Conservation (phyloP, 805 yeast species). For the Saccharomyces kudriavzevii region DNA sequence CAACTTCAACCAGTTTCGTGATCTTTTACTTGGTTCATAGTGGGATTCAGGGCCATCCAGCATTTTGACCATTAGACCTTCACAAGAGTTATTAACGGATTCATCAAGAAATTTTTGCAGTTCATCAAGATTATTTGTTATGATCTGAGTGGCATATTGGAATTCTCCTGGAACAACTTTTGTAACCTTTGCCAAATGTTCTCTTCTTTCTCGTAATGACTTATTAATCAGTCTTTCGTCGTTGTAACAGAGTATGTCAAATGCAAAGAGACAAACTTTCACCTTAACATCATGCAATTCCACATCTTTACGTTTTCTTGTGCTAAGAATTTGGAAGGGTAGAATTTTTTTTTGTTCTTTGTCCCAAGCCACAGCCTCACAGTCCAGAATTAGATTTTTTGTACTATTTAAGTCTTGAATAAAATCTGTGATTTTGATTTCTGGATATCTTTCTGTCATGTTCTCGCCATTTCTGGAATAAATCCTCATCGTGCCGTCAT, state of each 20-base stretch:
- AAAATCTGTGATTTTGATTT: conserved; percentile 63
- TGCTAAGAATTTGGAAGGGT: conserved; percentile 88
- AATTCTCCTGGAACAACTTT: conserved; percentile 65
- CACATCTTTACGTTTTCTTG: conserved; percentile 91
- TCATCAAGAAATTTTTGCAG: conserved; percentile 80
- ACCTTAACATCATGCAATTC: conserved; percentile 81
- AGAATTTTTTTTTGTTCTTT: conserved; percentile 64
- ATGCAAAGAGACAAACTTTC: conserved; percentile 85
- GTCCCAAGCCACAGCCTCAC: conserved; percentile 99
- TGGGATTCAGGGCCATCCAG: conserved; percentile 70
- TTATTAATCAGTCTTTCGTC: conserved; percentile 61
- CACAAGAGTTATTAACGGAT: conserved; percentile 83
- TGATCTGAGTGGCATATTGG: conserved; percentile 66
- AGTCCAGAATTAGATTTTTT: conserved; percentile 69
- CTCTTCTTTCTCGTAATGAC: conserved; percentile 65
- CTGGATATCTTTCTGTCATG: conserved; percentile 95
- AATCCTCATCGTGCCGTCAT: conserved; percentile 59
- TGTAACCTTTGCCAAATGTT: conserved; percentile 48
- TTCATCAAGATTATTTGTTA: conserved; percentile 62
- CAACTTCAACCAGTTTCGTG: conserved; percentile 89
- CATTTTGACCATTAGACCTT: conserved; percentile 92
- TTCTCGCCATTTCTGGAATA: conserved; percentile 94
- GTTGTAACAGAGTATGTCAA: conserved; percentile 73
- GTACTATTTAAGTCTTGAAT: conserved; percentile 33
- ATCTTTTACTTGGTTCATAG: conserved; percentile 92